Conservation (phyloP, 2,329 filamentous ascomycete genomes). For the Penicillium sp. region DNA sequence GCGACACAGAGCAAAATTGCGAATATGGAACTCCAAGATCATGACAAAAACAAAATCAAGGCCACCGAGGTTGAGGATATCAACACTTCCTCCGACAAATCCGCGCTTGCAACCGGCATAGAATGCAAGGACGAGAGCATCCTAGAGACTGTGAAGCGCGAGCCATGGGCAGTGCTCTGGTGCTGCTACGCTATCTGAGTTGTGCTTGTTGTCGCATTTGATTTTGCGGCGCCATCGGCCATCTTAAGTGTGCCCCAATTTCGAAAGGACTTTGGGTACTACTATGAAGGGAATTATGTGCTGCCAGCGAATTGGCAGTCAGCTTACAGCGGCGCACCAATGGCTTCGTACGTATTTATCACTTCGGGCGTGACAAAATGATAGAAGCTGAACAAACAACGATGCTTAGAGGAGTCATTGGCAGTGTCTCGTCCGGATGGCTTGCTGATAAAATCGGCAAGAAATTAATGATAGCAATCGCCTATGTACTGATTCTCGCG, state of each 20-base stretch:
- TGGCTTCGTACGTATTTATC: not conserved
- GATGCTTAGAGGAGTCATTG: not conserved
- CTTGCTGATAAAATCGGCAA: not conserved
- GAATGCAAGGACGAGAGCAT: no score
- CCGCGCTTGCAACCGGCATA: no score
- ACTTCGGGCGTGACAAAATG: no score
- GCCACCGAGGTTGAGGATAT: no score
- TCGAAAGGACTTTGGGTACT: not conserved
- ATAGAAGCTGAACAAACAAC: no score
- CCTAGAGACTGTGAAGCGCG: not conserved
- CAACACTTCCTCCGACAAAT: no score
- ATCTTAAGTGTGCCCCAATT: not conserved
- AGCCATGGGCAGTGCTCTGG: not conserved
- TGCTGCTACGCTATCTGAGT: not conserved
- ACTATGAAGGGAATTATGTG: not conserved
- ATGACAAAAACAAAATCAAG: no score
- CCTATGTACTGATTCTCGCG: not conserved
- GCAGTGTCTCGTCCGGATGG: not conserved
- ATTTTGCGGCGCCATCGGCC: not conserved
- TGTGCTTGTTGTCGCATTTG: not conserved
- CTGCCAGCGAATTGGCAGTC: not conserved
- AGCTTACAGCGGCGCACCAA: not conserved
- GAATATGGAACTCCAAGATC: no score
- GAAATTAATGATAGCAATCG: not conserved
- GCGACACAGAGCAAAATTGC: no score